Evolutionary conservation across 495 filamentous ascomycete genomes (phyloP).

Genomic region (Barbatosphaeria neglecta): DNA sequence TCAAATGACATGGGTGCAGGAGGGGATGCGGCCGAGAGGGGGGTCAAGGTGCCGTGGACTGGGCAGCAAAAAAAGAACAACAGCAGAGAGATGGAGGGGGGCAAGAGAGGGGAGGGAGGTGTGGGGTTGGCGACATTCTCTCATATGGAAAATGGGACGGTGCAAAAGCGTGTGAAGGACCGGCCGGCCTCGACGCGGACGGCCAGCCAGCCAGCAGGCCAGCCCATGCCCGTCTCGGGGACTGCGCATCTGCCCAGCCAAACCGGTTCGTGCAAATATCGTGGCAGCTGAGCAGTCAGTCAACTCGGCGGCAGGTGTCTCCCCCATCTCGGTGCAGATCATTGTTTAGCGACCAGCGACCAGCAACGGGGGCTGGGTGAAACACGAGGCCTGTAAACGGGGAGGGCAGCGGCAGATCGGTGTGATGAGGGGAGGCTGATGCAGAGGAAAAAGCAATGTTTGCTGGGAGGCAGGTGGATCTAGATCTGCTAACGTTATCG

Average conservation of each 20-base stretch:
- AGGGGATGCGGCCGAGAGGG: background rate
- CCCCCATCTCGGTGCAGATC: too few species aligned
- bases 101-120: background rate
- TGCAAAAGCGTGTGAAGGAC: background rate
- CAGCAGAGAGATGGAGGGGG: background rate
- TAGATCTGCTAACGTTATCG: background rate
- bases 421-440: background rate
- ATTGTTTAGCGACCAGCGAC: too few species aligned
- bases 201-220: too few species aligned
- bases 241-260: background rate
- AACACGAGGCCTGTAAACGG: background rate
- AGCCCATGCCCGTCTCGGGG: background rate
- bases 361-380: background rate
- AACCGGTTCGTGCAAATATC: background rate
- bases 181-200: background rate
- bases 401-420: background rate
- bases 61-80: background rate
- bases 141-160: background rate
- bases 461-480: background rate
- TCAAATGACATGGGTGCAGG: background rate
- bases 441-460: background rate
- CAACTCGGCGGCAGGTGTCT: too few species aligned
- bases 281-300: background rate
- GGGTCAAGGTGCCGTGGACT: background rate
- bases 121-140: background rate